Base-by-base conservation (phyloP, 495 filamentous ascomycete genomes). In the Neurospora africana region DNA sequence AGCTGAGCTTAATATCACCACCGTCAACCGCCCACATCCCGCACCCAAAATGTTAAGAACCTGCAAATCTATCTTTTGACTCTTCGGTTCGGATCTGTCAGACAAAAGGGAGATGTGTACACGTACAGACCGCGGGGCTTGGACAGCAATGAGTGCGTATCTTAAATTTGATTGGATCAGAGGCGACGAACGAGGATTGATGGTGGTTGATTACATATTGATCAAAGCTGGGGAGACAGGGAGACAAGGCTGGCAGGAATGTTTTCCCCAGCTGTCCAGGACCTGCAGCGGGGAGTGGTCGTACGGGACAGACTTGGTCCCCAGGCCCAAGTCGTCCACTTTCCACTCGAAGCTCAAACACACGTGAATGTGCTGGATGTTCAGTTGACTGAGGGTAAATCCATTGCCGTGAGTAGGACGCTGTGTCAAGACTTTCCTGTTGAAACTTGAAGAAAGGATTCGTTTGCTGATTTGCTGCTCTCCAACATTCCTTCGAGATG, bases 11-110 rank as follows among this genome's bases (percentile, higher is more conserved):
- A 6, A 19, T 44, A 30, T 58, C 21, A 36, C 53, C 37, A 58
- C 74, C 35, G 68, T 71, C 69, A 72, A 69, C 75, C 70, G 73
- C 69, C 70, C 70, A 71, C 67, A n/a, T 44, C 41, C 41, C 41
- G 41, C 5, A 44, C 41, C 41, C 41, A 8, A 43, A n/a, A 6
- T 44, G 41, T 44, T 44, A 19, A 44, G 15, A 1, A 44, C 41
- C 41, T n/a, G 5, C 19, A n/a, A 44, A 19, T n/a, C 15, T 44
- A 9, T 44, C 19, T 8, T 44, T 0, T n/a, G 17, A 41, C 5
- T 19, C 15, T 41, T n/a, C 15, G 41, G 41, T 38, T 44, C 41
- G 15, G 17, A 44, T n/a, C 41, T 44, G 41, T 44, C 41, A n/a
- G 41, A 9, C 2, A n/a, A 5, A 44, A 44, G 37, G 17, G 41